A percentile compares a stretch with the other conserved stretches of the same genome.
Evolutionary conservation across 2,329 filamentous ascomycete species (phyloP).

Genomic region (Dothistroma septosporum): DNA sequence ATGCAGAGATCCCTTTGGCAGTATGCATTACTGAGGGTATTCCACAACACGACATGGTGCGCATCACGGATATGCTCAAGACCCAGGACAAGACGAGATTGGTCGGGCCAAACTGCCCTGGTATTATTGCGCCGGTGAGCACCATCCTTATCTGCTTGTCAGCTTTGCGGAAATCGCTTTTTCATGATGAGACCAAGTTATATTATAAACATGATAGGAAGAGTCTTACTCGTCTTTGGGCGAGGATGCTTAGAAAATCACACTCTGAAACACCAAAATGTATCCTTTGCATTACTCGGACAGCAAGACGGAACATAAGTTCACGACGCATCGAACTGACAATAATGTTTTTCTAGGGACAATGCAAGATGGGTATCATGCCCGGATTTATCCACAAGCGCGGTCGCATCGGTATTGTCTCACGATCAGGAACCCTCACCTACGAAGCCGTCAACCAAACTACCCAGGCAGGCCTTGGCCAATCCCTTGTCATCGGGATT

Average conservation of each 20-base stretch:
- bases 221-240: conserved; percentile 33
- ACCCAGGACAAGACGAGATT: conserved; percentile 95
- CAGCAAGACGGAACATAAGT: neutral
- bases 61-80: conserved; percentile 97
- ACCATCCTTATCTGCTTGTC: conserved; percentile 5
- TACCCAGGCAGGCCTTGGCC: conserved; percentile 90
- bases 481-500: conserved; percentile 97
- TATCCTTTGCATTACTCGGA: conserved; percentile 6
- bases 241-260: conserved; percentile 30
- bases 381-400: conserved; percentile 99
- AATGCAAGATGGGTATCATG: conserved; percentile 99
- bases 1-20: conserved; percentile 87
- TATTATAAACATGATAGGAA: conserved; percentile 37
- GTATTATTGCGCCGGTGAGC: conserved; percentile 76
- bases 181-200: conserved; percentile 25
- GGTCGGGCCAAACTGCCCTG: conserved; percentile 96
- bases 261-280: conserved; percentile 16
- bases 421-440: conserved; percentile 93
- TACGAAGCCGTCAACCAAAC: conserved; percentile 99
- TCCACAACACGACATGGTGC: conserved; percentile 98
- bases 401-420: conserved; percentile 97
- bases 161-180: conserved; percentile 4
- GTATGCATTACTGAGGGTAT: conserved; percentile 99
- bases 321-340: conserved; percentile 8
- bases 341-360: conserved; percentile 54